Conservation (phyloP, 345 rosid species). For the Acer yangbiense region DNA sequence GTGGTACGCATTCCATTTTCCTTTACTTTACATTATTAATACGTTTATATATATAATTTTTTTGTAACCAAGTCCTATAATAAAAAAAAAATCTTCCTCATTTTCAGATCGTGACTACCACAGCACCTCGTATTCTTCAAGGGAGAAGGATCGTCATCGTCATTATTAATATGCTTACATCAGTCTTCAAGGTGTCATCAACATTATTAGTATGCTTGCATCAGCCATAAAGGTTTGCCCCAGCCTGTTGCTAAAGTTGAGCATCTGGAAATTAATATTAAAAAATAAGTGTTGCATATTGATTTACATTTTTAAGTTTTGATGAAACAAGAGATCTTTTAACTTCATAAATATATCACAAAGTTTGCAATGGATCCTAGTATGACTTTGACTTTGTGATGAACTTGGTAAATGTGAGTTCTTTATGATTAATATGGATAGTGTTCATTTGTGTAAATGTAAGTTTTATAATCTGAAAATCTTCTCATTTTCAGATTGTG, state of each 20-base stretch:
- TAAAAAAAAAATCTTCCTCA: slow-evolving; percentile 11
- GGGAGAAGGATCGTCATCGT: slow-evolving; percentile 68
- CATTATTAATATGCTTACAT: slow-evolving; percentile 40
- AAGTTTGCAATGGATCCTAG: not conserved
- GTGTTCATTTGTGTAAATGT: not conserved
- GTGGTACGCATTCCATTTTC: slow-evolving; percentile 39
- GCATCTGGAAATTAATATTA: not conserved
- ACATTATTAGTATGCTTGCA: slow-evolving; percentile 37
- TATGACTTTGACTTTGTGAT: not conserved
- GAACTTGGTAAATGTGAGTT: not conserved
- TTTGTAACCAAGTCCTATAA: not conserved
- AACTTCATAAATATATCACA: not conserved
- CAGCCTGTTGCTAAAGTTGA: not conserved
- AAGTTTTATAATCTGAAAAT: no score
- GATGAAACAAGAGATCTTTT: not conserved
- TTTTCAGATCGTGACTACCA: slow-evolving; percentile 59
- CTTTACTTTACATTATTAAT: not conserved
- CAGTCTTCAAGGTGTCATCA: slow-evolving; percentile 34
- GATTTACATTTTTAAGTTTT: not conserved
- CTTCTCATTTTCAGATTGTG: slow-evolving; percentile 44
- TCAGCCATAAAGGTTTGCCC: not conserved
- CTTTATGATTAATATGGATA: not conserved
- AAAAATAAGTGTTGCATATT: not conserved
- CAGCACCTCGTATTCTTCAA: slow-evolving; percentile 56
- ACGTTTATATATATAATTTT: not conserved